These are phyloP conservation scores for Lactarius hengduanensis DNA, from an alignment of 768 basidiomycete genomes.

Conservation along the genomic window DNA sequence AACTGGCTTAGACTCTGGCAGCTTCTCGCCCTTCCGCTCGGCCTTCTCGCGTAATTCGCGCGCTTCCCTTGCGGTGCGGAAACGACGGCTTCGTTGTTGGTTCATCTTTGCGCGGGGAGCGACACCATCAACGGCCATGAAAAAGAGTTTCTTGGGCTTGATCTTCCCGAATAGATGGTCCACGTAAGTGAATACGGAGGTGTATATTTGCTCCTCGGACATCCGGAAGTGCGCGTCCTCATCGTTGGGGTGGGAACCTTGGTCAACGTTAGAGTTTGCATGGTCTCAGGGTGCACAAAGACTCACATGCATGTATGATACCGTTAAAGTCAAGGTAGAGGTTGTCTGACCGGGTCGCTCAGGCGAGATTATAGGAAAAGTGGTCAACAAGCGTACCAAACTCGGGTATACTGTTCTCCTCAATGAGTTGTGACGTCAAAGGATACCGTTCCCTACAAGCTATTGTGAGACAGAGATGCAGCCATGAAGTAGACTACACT, in stretches of 20 bases:
- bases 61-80: slow-evolving; percentile 92
- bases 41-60: slow-evolving; percentile 87
- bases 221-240: slow-evolving; percentile 94
- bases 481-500: slow-evolving; percentile 33
- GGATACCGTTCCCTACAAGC: slow-evolving; percentile 87
- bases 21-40: slow-evolving; percentile 80
- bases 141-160: slow-evolving; percentile 96
- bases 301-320: slow-evolving; percentile 78
- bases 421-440: slow-evolving; percentile 94
- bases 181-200: slow-evolving; percentile 95
- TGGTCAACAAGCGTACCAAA: slow-evolving; percentile 60
- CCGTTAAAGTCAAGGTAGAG: slow-evolving; percentile 94
- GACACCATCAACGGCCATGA: slow-evolving; percentile 98
- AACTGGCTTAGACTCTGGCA: slow-evolving; percentile 95
- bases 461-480: slow-evolving; percentile 9
- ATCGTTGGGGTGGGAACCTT: slow-evolving; percentile 94
- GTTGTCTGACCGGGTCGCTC: slow-evolving; percentile 55
- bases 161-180: slow-evolving; percentile 97
- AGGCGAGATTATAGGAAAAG: slow-evolving; percentile 8
- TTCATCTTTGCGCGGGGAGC: slow-evolving; percentile 99
- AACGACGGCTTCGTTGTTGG: slow-evolving; percentile 91
- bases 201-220: slow-evolving; percentile 96
- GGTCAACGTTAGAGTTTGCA: background rate
- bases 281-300: background rate
- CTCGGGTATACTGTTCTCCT: slow-evolving; percentile 98